Percentiles rank a stretch among this genome's conserved stretches.
These are phyloP conservation scores for Rhizoctonia solani DNA, from an alignment of 1,284 basidiomycete genomes.

Conservation along the genomic window DNA sequence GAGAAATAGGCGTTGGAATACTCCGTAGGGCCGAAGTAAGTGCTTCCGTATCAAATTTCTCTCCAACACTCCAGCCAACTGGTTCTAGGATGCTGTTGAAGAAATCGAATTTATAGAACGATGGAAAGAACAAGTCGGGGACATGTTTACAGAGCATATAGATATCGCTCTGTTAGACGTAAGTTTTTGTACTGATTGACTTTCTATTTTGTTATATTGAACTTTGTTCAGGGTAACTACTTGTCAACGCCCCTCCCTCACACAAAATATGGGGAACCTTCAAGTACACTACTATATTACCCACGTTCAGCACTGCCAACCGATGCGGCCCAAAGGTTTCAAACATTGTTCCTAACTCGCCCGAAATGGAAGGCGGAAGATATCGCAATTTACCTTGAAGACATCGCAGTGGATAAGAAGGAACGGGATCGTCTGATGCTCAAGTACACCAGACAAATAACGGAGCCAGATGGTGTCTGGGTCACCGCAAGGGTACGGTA, in stretches of 20 bases:
- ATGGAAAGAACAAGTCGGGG: conserved; percentile 75
- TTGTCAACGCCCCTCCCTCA: conserved; percentile 46
- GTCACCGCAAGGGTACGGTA: conserved; percentile 64
- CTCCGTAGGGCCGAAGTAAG: conserved; percentile 65
- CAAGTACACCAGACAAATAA: conserved; percentile 80
- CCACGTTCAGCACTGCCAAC: conserved; percentile 71
- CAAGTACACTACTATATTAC: conserved; percentile 62
- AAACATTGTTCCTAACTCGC: conserved; percentile 68
- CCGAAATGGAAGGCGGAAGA: conserved; percentile 73
- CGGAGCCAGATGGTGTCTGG: conserved; percentile 64
- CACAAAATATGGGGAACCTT: conserved; percentile 38
- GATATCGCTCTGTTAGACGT: conserved; percentile 69
- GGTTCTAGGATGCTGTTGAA: conserved; percentile 56
- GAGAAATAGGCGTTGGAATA: conserved; percentile 72
- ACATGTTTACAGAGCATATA: conserved; percentile 65
- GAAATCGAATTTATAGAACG: conserved; percentile 60
- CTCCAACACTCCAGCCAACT: conserved; percentile 26
- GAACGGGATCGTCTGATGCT: conserved; percentile 83
- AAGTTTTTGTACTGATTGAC: conserved; percentile 42
- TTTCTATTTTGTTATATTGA: not conserved
- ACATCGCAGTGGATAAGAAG: conserved; percentile 80
- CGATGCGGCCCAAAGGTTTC: conserved; percentile 76
- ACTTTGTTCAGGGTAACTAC: conserved; percentile 66
- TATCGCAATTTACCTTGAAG: conserved; percentile 76
- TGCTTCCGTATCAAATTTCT: not conserved